Conservation (phyloP, 441 rosid genomes). For the Metrosideros polymorpha region DNA sequence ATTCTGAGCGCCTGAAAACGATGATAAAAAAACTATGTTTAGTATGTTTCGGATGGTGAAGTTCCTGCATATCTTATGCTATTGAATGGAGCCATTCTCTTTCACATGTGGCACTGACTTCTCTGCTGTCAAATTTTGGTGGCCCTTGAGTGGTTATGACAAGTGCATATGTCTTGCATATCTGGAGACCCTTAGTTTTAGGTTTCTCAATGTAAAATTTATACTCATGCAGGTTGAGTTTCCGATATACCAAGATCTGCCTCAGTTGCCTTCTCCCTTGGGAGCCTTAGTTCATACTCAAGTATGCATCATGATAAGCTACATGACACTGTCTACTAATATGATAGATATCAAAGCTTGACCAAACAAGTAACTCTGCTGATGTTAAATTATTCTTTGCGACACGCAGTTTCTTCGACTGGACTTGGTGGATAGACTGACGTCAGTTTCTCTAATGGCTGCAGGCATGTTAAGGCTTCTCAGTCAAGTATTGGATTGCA, state of each 20-base stretch:
- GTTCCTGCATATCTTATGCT: neutral
- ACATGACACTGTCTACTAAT: neutral
- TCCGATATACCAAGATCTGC: conserved; percentile 53
- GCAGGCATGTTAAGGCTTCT: conserved; percentile 25
- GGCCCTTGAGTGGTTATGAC: neutral
- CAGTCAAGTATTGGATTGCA: neutral
- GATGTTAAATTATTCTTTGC: neutral
- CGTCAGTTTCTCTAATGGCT: conserved; percentile 53
- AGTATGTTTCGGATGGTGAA: neutral
- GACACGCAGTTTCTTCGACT: conserved; percentile 35
- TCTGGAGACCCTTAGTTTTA: neutral
- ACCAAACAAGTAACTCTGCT: neutral
- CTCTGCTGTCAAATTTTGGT: neutral
- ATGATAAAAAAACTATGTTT: neutral
- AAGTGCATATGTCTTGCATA: neutral
- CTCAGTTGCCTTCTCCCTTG: conserved; percentile 51
- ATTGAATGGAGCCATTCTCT: neutral
- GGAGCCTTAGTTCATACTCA: conserved; percentile 46
- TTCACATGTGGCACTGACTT: neutral
- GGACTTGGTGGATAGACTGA: conserved; percentile 35
- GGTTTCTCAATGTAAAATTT: neutral
- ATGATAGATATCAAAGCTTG: neutral
- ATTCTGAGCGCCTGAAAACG: neutral
- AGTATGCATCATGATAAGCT: conserved; percentile 17
- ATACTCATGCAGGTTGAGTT: conserved; percentile 46